Percentiles rank a stretch among this genome's conserved stretches.
Evolutionary conservation across 2,329 filamentous ascomycete species (phyloP).

Genomic region (Talaromyces sp.): DNA sequence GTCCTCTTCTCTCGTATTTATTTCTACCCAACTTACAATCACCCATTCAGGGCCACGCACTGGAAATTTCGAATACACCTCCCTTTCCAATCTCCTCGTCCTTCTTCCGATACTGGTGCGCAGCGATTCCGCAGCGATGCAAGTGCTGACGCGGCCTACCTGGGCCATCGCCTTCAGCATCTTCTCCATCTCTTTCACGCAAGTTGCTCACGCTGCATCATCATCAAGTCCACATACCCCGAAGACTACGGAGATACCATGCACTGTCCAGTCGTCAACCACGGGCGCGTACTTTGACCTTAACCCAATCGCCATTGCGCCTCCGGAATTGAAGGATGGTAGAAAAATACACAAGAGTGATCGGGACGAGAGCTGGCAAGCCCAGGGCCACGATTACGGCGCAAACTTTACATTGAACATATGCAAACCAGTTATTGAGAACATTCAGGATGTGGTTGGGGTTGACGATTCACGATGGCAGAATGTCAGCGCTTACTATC

Average conservation of each 20-base stretch:
- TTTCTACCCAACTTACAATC: neutral
- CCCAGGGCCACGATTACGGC: conserved; percentile 46
- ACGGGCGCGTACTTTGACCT: conserved; percentile 62
- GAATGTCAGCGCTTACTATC: conserved; percentile 49
- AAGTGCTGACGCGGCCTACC: conserved; percentile 25
- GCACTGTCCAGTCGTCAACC: conserved; percentile 59
- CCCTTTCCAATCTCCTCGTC: neutral
- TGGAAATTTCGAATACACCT: neutral
- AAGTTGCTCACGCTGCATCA: conserved; percentile 2
- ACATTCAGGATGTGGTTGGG: conserved; percentile 43
- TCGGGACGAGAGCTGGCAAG: conserved; percentile 44
- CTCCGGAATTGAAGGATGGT: conserved; percentile 39
- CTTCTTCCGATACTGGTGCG: neutral
- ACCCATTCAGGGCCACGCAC: neutral
- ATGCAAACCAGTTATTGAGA: conserved; percentile 47
- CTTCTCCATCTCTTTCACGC: conserved; percentile 24
- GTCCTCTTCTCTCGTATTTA: neutral
- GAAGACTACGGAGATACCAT: conserved; percentile 46
- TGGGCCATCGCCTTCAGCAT: conserved; percentile 21
- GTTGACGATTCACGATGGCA: conserved; percentile 36
- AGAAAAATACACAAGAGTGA: conserved; percentile 35
- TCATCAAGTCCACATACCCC: neutral
- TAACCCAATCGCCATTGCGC: conserved; percentile 51
- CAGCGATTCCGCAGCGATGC: conserved; percentile 26
- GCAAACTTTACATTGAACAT: conserved; percentile 50